Evolutionary conservation across 352 stramenopile genomes (phyloP).

Genomic region (Phytophthora sp.): DNA sequence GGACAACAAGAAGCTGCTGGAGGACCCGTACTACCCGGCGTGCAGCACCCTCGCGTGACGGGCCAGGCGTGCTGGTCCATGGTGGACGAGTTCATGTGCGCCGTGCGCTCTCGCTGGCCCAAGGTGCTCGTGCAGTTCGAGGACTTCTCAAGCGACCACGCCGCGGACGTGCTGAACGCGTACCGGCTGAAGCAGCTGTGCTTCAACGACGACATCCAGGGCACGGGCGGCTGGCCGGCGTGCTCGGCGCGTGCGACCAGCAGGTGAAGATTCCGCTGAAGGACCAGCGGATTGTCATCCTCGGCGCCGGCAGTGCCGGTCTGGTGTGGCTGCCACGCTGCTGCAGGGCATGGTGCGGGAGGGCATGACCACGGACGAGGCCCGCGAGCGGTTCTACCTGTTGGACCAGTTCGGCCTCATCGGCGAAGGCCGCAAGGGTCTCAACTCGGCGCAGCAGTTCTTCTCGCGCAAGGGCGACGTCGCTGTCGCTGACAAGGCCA

Average conservation of each 20-base stretch:
- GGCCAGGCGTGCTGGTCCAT: slow-evolving; percentile 94
- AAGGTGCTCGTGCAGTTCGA: slow-evolving; percentile 97
- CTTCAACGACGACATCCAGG: slow-evolving; percentile 99
- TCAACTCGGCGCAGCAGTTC: slow-evolving; percentile 84
- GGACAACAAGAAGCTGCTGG: slow-evolving; percentile 94
- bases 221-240: slow-evolving; percentile 94
- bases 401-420: slow-evolving; percentile 82
- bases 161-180: slow-evolving; percentile 91
- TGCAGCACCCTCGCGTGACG: slow-evolving; percentile 89
- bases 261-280: slow-evolving; percentile 80
- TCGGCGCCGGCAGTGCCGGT: slow-evolving; percentile 93
- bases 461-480: slow-evolving; percentile 68
- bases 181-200: slow-evolving; percentile 94
- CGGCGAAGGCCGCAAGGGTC: slow-evolving; percentile 41
- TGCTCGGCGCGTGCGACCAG: slow-evolving; percentile 70
- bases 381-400: slow-evolving; percentile 77
- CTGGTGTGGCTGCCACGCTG: slow-evolving; percentile 92
- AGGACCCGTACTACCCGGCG: slow-evolving; percentile 95
- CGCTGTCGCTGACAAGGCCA: slow-evolving; percentile 68
- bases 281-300: slow-evolving; percentile 95
- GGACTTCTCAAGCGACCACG: slow-evolving; percentile 94
- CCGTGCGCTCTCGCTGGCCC: slow-evolving; percentile 88
- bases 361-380: slow-evolving; percentile 70
- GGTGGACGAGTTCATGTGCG: slow-evolving; percentile 94
- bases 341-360: slow-evolving; percentile 93